Percentiles rank a stretch among this genome's conserved stretches.
These are phyloP conservation scores for Capsella rubella DNA, from an alignment of 441 rosid genomes.

Conservation along the genomic window DNA sequence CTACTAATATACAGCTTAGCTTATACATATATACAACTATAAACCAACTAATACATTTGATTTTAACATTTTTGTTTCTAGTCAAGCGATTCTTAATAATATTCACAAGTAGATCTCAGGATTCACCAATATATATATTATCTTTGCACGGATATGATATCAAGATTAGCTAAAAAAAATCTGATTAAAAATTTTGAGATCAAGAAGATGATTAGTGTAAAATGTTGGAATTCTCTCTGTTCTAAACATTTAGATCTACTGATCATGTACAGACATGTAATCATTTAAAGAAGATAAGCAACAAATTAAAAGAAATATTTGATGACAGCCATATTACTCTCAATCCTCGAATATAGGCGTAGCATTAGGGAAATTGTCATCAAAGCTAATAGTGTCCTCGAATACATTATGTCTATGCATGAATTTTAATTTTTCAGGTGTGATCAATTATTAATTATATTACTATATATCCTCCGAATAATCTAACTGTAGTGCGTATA, in stretches of 20 bases:
- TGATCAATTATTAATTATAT: slow-evolving; percentile 11
- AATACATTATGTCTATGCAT: slow-evolving; percentile 2
- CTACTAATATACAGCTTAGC: slow-evolving; percentile 36
- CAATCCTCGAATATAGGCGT: slow-evolving; percentile 45
- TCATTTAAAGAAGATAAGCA: not conserved
- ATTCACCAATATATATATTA: slow-evolving; percentile 13
- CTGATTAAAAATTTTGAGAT: not conserved
- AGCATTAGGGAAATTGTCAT: slow-evolving; percentile 34
- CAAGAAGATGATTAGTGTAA: slow-evolving; percentile 6
- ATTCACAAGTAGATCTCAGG: slow-evolving; percentile 20
- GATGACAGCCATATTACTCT: slow-evolving; percentile 22
- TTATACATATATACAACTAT: slow-evolving; percentile 26
- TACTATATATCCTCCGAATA: not conserved
- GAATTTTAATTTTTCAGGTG: slow-evolving; percentile 29
- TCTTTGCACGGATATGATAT: slow-evolving; percentile 3
- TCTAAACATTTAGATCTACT: slow-evolving; percentile 5
- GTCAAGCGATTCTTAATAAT: not conserved
- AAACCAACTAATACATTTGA: slow-evolving; percentile 34
- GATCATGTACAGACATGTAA: slow-evolving; percentile 6
- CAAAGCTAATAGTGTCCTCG: slow-evolving; percentile 20
- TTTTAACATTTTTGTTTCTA: slow-evolving; percentile 4
- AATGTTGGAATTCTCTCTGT: not conserved
- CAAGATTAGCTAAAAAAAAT: not conserved
- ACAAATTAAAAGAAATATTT: not conserved
- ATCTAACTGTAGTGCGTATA: slow-evolving; percentile 32